A percentile compares a stretch with the other conserved stretches of the same genome.
phyloP scores from a whole-genome alignment of 805 yeast genomes.

The Lipomyces mesembrius region DNA sequence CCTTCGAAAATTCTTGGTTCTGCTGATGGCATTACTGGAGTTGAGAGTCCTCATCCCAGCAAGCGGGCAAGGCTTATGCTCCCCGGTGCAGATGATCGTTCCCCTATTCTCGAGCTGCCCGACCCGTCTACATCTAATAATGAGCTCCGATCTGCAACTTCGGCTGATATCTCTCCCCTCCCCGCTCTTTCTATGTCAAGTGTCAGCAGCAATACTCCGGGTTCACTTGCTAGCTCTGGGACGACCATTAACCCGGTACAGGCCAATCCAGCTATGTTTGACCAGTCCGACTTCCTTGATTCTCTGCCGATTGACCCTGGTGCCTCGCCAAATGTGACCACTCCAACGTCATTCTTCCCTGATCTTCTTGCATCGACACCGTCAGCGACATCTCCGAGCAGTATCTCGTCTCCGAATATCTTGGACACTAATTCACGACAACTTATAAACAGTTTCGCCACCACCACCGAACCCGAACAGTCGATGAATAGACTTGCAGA shows the following conservation, averaged over 20 bases:
- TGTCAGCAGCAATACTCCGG: conserved; percentile 2
- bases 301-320: conserved; percentile 24
- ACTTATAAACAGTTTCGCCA: conserved; percentile 19
- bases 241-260: neutral
- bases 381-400: neutral
- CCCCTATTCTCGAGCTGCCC: conserved; percentile 33
- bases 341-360: conserved; percentile 28
- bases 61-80: conserved; percentile 39
- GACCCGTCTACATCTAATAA: conserved; percentile 7
- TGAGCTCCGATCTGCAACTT: neutral
- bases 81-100: conserved; percentile 26
- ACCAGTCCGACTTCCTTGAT: conserved; percentile 33
- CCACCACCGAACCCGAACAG: conserved; percentile 11
- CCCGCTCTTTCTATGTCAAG: conserved; percentile 5
- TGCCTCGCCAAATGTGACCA: conserved; percentile 15
- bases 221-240: neutral
- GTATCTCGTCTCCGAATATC: conserved; percentile 17
- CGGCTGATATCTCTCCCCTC: conserved; percentile 2
- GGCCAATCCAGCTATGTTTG: conserved; percentile 12
- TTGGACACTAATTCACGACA: conserved; percentile 16
- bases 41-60: conserved; percentile 31
- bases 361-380: conserved; percentile 24
- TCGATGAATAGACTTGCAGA: conserved; percentile 19
- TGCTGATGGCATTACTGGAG: conserved; percentile 23
- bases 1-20: conserved; percentile 55